Evolutionary conservation across 2,329 filamentous ascomycete species (phyloP).

Genomic region (Dactylellina leptospora): DNA sequence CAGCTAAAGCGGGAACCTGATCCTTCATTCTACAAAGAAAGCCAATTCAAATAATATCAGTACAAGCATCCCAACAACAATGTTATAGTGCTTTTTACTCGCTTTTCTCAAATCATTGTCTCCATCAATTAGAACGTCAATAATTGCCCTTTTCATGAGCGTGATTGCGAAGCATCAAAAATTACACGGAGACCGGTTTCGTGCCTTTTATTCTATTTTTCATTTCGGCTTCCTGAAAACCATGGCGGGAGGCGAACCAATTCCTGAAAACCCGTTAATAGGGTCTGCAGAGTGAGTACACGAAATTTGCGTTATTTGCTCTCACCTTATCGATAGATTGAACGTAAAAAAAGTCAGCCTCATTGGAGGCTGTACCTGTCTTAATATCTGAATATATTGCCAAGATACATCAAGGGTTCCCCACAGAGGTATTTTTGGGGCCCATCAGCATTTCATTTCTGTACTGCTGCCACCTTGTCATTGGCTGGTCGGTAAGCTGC

Average conservation of each 20-base stretch:
- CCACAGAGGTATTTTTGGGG: conserved; percentile 18
- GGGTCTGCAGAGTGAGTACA: conserved; percentile 37
- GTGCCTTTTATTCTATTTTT: conserved; percentile 19
- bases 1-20: conserved; percentile 10
- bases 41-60: too few species aligned
- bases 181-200: conserved; percentile 5
- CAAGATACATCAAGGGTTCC: background rate
- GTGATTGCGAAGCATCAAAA: background rate
- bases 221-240: conserved; percentile 9
- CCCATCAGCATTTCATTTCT: conserved; percentile 23
- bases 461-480: conserved; percentile 5
- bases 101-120: too few species aligned
- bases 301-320: background rate
- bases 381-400: background rate
- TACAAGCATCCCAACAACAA: conserved; percentile 14
- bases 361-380: conserved; percentile 8
- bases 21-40: too few species aligned
- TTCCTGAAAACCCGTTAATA: conserved; percentile 44
- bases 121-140: background rate
- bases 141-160: conserved; percentile 1
- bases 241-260: conserved; percentile 48
- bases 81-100: conserved; percentile 2
- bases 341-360: conserved; percentile 11
- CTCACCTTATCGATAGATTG: background rate
- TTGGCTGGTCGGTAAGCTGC: conserved; percentile 34